Base-by-base conservation (phyloP, 2,329 filamentous ascomycete species). In the Stagonosporopsis vannaccii region DNA sequence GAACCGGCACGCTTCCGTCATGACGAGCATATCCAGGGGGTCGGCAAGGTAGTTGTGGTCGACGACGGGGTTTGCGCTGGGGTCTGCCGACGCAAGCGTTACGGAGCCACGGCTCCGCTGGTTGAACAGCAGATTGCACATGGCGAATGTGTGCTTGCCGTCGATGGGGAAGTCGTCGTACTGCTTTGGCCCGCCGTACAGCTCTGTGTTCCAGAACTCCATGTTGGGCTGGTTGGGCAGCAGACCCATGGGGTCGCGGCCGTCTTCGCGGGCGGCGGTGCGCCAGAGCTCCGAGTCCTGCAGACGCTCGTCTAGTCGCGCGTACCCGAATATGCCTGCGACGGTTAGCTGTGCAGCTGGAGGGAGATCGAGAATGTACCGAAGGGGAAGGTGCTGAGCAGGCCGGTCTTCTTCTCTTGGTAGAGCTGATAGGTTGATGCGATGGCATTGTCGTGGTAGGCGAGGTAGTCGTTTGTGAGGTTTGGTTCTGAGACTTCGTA, bases 141-240 rank as follows among this genome's bases (percentile, higher is more conserved):
- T 81, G 6, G 81, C 80, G 59, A 89, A 88, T 0, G 80, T 81
- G 57, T 84, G 78, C 51, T 86, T 79, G 17, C 80, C 75, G 39
- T 85, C 78, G 2, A 78, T 72, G 0, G 85, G 85, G 50, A 81
- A 83, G 33, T 85, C 73, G 19, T 78, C 75, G 57, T 80, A 87
- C 56, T 86, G 83, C 60, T 85, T 85, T 0, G 85, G 85, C 0
- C 84, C 84, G 4, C 84, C 84, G 60, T 87, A 87, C 63, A 83
- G 84, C 66, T 87, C 85, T 0, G 85, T 87, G 28, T 80, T 84
- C 73, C 87, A 88, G 71, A 87, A 83, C 63, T 88, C 86, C 44
- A 87, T 69, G 63, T 87, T 85, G 0, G 86, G 84, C 65, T 89
- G 86, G 6, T 72, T 70, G 0, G 77, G 72, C 0, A 81, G 81